Evolutionary conservation across 1,139 yeast species (phyloP).

Genomic region (Candida dubliniensis): DNA sequence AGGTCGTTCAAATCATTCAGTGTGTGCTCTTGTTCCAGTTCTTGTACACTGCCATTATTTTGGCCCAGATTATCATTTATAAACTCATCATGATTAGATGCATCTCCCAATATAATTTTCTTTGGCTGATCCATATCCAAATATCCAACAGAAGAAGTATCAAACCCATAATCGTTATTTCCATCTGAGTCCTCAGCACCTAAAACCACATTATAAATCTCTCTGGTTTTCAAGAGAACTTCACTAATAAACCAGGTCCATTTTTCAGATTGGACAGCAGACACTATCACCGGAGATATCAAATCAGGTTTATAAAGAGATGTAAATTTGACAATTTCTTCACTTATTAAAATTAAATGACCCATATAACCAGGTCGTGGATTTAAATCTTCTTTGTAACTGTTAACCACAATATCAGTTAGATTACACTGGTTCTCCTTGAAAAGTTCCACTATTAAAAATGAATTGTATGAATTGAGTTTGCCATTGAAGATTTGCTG

Average conservation of each 20-base stretch:
- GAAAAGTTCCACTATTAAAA: conserved; percentile 46
- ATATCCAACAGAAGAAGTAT: conserved; percentile 36
- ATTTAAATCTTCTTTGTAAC: conserved; percentile 25
- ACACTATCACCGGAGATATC: conserved; percentile 44
- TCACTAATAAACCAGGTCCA: conserved; percentile 52
- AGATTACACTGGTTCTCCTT: conserved; percentile 31
- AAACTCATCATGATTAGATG: conserved; percentile 36
- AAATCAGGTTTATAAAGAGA: conserved; percentile 50
- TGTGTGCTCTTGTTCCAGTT: conserved; percentile 16
- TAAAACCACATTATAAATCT: conserved; percentile 46
- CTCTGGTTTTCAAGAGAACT: conserved; percentile 44
- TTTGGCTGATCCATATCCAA: conserved; percentile 32
- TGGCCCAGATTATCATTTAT: conserved; percentile 21
- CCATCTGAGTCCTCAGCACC: conserved; percentile 36
- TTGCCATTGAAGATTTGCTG: conserved; percentile 53
- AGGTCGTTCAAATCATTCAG: conserved; percentile 18
- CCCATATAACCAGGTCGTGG: conserved; percentile 52
- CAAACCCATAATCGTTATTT: conserved; percentile 28
- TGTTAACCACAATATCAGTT: conserved; percentile 33
- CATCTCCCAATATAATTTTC: conserved; percentile 38
- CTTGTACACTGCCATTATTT: background rate
- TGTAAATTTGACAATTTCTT: conserved; percentile 50
- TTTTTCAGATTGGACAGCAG: conserved; percentile 34
- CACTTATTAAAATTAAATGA: conserved; percentile 47
- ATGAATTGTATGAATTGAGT: conserved; percentile 48